phyloP scores from a whole-genome alignment of 108 stramenopile species.

The Cylindrotheca fusiformis region DNA sequence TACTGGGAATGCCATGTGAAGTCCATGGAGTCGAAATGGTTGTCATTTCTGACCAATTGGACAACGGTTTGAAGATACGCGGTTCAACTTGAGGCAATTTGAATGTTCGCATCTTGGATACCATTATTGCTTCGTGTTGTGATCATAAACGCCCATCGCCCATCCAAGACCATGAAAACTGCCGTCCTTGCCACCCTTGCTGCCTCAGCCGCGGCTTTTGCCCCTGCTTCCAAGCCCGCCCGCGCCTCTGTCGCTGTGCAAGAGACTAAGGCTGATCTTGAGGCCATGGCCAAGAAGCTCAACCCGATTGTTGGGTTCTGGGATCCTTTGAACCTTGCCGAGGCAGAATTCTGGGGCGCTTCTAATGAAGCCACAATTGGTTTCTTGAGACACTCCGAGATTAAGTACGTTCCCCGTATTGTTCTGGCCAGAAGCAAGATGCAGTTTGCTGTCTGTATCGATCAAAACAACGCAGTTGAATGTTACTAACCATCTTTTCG shows the following conservation, averaged over 20 bases:
- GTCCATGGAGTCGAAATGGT: too few relatives aligned
- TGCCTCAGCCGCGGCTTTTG: slow-evolving; percentile 56
- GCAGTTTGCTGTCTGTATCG: too few relatives aligned
- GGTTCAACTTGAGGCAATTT: background rate
- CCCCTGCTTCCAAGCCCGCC: slow-evolving; percentile 29
- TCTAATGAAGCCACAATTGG: slow-evolving; percentile 68
- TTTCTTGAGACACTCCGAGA: slow-evolving; percentile 76
- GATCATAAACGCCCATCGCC: background rate
- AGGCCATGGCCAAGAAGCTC: slow-evolving; percentile 61
- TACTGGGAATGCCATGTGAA: background rate
- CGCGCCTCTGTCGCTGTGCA: slow-evolving; percentile 39
- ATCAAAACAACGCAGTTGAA: background rate
- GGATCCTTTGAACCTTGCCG: slow-evolving; percentile 71
- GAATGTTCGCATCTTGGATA: background rate
- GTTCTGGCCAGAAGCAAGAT: background rate
- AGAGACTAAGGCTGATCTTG: slow-evolving; percentile 72
- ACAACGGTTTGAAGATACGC: background rate
- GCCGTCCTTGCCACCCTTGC: slow-evolving; percentile 36
- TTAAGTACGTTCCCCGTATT: slow-evolving; percentile 44
- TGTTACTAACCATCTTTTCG: background rate
- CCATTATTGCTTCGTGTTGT: background rate
- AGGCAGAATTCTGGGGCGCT: slow-evolving; percentile 64
- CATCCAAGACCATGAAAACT: slow-evolving; percentile 39
- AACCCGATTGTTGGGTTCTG: slow-evolving; percentile 68
- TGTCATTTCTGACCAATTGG: too few relatives aligned